Evolutionary conservation across 306 rosid genomes (phyloP), one percentile per base, ranked within the genome.

Genomic region (Lupinus albus): DNA sequence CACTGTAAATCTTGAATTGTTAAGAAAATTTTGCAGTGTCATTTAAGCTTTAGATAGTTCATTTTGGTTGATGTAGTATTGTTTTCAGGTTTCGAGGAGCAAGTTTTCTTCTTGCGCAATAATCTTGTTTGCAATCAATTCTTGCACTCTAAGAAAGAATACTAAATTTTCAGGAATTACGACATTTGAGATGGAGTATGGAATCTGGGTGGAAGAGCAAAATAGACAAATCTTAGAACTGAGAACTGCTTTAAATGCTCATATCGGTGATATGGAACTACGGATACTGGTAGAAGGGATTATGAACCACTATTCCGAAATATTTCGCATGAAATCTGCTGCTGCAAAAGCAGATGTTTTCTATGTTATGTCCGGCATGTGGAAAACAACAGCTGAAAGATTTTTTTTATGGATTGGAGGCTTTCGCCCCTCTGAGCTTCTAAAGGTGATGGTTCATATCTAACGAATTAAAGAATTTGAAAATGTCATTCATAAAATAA

Each of bases 351-450:
- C 85, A 15, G 99, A 94, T 18, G 99, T 94, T 48, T 94, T 89
- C 66, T 94, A 86, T 62, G 85, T 94, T 9, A 85, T 91, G 89
- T 88, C 87, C 12, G 99, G 97, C 30, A 82, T 94, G 92, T 94
- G 99, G 99, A 86, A 91, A 76, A 85, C 97, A 47, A 76, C 97
- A 25, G 92, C 95, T 3, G 99, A 94, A 77, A 77, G 89, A 57
- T 85, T 94, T 77, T 88, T 94, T 89, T 77, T 78, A 42, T 94
- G 99, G 99, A 94, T 94, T 7, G 99, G 99, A 76, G 99, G 99
- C 68, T 86, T 85, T 80, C 97, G 99, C 33, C 99, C 99, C 58
- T 94, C 99, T 42, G 97, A 94, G 80, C 85, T 86, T 61, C 91
- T 94, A 33, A 88, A 88, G 97, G 99, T 94, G 69, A 81, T 33